A percentile compares a stretch with the other conserved stretches of the same genome.
Conservation (phyloP, 148 eudicot species). For the Vaccinium myrtillus region DNA sequence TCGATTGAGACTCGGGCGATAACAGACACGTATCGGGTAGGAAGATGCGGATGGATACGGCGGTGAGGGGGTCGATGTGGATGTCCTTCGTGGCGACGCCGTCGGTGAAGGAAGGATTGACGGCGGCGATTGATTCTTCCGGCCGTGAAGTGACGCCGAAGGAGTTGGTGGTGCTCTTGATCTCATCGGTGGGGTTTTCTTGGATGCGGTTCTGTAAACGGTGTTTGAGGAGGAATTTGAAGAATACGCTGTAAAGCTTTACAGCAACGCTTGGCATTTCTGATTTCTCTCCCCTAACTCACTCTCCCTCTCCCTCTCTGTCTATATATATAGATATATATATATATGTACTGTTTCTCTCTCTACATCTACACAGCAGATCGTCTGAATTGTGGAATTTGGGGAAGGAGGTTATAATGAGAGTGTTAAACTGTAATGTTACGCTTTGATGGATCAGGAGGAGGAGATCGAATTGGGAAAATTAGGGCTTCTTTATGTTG, state of each 20-base stretch:
- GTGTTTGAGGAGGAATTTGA: slow-evolving; percentile 80
- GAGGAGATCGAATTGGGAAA: background rate
- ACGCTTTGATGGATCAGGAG: background rate
- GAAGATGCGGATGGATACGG: slow-evolving; percentile 72
- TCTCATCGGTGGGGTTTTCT: slow-evolving; percentile 28
- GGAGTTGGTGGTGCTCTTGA: slow-evolving; percentile 5
- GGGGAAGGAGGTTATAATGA: background rate
- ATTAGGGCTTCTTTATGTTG: background rate
- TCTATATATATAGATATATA: background rate
- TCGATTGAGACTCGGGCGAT: slow-evolving; percentile 4
- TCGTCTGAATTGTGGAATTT: background rate
- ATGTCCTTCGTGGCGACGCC: slow-evolving; percentile 92
- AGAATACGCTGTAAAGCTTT: slow-evolving; percentile 88
- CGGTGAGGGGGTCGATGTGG: slow-evolving; percentile 75
- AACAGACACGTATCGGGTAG: slow-evolving; percentile 64
- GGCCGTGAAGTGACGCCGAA: slow-evolving; percentile 87
- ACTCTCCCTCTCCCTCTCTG: background rate
- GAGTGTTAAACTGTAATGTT: background rate
- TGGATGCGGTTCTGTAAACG: slow-evolving; percentile 73
- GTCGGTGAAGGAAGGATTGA: slow-evolving; percentile 74
- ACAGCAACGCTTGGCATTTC: slow-evolving; percentile 94
- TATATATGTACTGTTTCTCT: background rate
- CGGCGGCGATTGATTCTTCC: slow-evolving; percentile 70
- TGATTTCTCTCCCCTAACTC: background rate
- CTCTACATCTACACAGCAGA: background rate